Evolutionary conservation across 2,329 filamentous ascomycete genomes (phyloP), one percentile per base, ranked within the genome.

Genomic region (Apiospora saccharicola): DNA sequence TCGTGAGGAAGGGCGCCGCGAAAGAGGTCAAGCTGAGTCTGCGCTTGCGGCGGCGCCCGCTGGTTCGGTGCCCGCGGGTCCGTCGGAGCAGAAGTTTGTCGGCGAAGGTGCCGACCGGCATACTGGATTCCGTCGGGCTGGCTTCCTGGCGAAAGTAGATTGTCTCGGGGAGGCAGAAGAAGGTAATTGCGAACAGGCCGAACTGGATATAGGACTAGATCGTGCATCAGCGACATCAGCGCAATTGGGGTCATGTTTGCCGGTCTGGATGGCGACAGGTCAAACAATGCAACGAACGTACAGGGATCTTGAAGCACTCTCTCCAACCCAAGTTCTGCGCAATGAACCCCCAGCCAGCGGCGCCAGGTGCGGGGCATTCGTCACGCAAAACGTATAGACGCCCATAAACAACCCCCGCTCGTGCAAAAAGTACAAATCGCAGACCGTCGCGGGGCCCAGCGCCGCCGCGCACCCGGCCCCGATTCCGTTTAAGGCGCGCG

Each of bases 151-250:
- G 71, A 0, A 71, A 72, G 73, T 77, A 80, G 3, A 80, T 72
- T 0, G 78, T 80, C 69, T 80, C 78, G 2, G 78, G 78, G 24
- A 80, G 72, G 26, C 74, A 76, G 51, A 79, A 75, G 4, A 77
- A 41, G 7, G 75, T 74, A 64, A 79, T 41, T 4, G 76, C 69
- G 70, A 77, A 77, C 8, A 76, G 72, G 26, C 70, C 75, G 12
- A 75, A 74, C 49, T 79, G 77, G 43, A 79, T 70, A 47, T 75
- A 77, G 2, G 74, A 53, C 34, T 53, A 24, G 22, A 24, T 41
- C 24, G 8, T 61, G 19, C 19, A 19, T 10, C 44, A 22, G 10
- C 4, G 12, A n/a, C n/a, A 22, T 24, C 22, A 1, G 2, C 16
- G 3, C 0, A 6, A 19, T 37, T n/a, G 8, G 3, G 3, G 19